These are phyloP conservation scores for Alternaria metachromatica DNA, from an alignment of 2,329 filamentous ascomycete species.

Conservation along the genomic window DNA sequence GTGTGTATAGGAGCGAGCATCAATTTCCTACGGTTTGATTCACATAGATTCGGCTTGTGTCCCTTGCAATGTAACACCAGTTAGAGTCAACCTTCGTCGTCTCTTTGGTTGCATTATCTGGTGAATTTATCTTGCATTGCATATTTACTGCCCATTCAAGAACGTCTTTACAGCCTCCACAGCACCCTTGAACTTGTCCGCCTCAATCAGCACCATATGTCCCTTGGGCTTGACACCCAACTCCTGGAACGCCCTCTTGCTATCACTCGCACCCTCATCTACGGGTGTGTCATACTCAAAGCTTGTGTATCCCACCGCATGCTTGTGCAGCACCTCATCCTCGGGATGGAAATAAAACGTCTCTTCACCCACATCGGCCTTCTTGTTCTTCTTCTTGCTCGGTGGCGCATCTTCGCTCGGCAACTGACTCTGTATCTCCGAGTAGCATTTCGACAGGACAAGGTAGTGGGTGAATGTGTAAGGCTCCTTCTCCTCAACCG, in stretches of 20 bases:
- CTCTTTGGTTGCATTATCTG: background rate
- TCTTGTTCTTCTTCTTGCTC: conserved; percentile 53
- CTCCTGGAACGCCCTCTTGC: conserved; percentile 93
- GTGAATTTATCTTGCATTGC: background rate
- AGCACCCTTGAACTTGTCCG: conserved; percentile 73
- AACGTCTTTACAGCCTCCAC: conserved; percentile 80
- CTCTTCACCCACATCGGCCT: conserved; percentile 52
- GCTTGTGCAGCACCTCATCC: conserved; percentile 84
- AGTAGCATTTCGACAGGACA: conserved; percentile 89
- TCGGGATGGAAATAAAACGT: conserved; percentile 94
- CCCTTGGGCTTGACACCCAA: conserved; percentile 85
- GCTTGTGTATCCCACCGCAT: conserved; percentile 72
- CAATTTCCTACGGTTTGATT: conserved; percentile 39
- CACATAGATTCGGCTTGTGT: conserved; percentile 44
- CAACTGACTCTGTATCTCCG: conserved; percentile 82
- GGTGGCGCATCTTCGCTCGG: conserved; percentile 57
- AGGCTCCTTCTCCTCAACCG: conserved; percentile 87
- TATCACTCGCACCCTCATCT: conserved; percentile 82
- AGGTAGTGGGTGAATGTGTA: conserved; percentile 95
- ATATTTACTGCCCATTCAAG: conserved; percentile 55
- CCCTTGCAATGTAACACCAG: conserved; percentile 48
- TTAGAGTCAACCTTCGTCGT: conserved; percentile 30
- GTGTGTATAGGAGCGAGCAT: conserved; percentile 48
- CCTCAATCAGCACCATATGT: conserved; percentile 86
- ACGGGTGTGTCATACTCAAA: conserved; percentile 80